Conservation (phyloP, 192 early-diverging fungal species). For the Kappamyces sp. region DNA sequence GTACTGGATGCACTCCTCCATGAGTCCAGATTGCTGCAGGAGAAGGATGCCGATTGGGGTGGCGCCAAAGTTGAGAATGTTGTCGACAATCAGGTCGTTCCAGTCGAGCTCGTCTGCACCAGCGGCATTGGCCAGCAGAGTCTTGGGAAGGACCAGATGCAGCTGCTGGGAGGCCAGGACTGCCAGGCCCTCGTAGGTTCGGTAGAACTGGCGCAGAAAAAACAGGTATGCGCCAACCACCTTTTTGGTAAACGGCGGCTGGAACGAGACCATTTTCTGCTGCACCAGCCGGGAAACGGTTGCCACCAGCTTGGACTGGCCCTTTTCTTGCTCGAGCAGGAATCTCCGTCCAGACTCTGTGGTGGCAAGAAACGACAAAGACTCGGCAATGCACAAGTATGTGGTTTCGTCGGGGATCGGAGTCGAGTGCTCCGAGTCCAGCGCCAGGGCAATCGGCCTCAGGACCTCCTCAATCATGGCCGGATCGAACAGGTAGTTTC, state of each 20-base stretch:
- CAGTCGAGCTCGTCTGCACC: constrained; percentile 24
- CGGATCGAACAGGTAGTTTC: too few species aligned
- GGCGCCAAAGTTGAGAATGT: constrained; percentile 45
- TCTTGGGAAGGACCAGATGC: constrained; percentile 9
- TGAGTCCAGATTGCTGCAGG: constrained; percentile 33
- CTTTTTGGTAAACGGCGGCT: constrained; percentile 4
- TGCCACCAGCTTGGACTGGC: constrained; percentile 3
- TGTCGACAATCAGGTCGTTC: constrained; percentile 35
- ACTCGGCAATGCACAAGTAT: constrained; percentile 33
- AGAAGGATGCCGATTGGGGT: constrained; percentile 45
- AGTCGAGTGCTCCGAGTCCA: too few species aligned
- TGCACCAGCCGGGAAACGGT: constrained; percentile 1
- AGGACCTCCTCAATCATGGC: too few species aligned
- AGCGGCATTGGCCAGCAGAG: constrained; percentile 22
- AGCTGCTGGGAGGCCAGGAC: constrained; percentile 27
- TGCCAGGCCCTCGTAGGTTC: constrained; percentile 39
- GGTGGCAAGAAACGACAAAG: constrained; percentile 37
- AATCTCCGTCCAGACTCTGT: constrained; percentile 30
- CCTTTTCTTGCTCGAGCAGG: constrained; percentile 21
- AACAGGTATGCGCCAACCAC: constrained; percentile 37
- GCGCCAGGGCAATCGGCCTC: too few species aligned
- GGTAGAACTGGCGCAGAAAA: constrained; percentile 45
- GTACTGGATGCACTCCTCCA: constrained; percentile 38
- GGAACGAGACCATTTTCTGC: too few species aligned
- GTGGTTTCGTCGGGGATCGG: constrained; percentile 6